Conservation (phyloP, 176 grass and related monocot genomes). For the Avena insularis region DNA sequence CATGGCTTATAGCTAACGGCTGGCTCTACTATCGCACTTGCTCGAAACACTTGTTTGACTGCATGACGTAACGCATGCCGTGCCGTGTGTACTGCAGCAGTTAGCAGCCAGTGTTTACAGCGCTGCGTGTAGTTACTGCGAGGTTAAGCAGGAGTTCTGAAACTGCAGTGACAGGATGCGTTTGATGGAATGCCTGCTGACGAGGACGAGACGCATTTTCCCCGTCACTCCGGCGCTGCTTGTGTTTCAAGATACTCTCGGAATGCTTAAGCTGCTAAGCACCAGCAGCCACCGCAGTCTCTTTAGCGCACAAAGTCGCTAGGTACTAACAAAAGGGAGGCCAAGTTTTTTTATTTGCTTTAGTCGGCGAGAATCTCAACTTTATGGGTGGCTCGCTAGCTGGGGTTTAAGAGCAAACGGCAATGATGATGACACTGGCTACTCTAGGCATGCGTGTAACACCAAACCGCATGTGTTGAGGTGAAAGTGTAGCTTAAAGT, state of each 20-base stretch:
- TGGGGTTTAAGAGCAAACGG: neutral
- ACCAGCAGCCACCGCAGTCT: neutral
- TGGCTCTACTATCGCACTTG: too few relatives aligned
- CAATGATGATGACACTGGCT: neutral
- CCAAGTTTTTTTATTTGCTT: neutral
- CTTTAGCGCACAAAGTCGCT: neutral
- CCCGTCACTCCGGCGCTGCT: slow-evolving; percentile 20
- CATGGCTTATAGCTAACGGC: too few relatives aligned
- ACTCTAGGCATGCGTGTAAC: neutral
- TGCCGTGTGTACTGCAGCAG: neutral
- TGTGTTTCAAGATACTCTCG: neutral
- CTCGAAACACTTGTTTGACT: slow-evolving; percentile 6
- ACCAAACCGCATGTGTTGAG: slow-evolving; percentile 16
- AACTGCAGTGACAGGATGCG: neutral
- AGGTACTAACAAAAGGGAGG: neutral
- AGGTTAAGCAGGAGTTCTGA: neutral
- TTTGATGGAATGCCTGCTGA: neutral
- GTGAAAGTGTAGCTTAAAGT: neutral
- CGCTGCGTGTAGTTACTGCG: neutral
- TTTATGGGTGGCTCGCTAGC: neutral
- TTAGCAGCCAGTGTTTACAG: neutral
- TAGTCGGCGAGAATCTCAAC: neutral
- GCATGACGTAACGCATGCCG: neutral
- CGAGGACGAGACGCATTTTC: neutral
- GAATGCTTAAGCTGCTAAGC: neutral